Evolutionary conservation across 1,284 basidiomycete species (phyloP), one percentile per base, ranked within the genome.

Genomic region (Taiwanofungus camphoratus): DNA sequence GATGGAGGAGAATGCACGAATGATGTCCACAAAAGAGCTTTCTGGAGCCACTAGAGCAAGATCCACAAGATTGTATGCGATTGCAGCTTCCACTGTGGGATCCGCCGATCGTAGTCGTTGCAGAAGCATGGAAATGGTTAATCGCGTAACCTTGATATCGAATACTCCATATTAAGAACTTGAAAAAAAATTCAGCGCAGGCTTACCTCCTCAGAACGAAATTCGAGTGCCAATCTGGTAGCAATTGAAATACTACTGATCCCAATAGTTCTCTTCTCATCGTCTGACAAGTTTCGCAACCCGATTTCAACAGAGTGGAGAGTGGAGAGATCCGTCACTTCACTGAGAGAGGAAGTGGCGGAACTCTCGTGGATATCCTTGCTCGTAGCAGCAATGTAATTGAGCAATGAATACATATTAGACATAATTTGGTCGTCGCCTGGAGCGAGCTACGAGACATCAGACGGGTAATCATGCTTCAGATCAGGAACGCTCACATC

Each of bases 371-470:
- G 74, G 31, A 79, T 73, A 42, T 83, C 91, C 62, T 84, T 85
- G 66, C 78, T 89, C 13, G 82, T 87, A 27, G 79, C 81, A 2
- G 86, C 81, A 44, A 97, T 85, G 58, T 91, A 89, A 59, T 97
- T 97, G 48, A 98, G 74, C 12, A 98, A 75, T 7, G 92, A 94
- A 63, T 98, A 97, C 79, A 96, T 88, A 53, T 92, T 92, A 2
- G 93, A 96, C 74, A 94, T 86, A 55, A 93, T 78, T 36, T 94
- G 77, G 60, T 95, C 92, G 54, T 95, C 90, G 42, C 89, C 89
- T 5, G 88, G 85, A 11, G 89, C 82, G 43, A 91, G 70, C 87
- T 92, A 36, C 2, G 23, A 1, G 11, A 22, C 22, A 5, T 29
- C 42, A 11, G 43, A 11, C 32, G 4, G 39, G 20, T 7, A 20